phyloP scores from a whole-genome alignment of 1,284 basidiomycete genomes.

The Lignosus rhinocerotis region DNA sequence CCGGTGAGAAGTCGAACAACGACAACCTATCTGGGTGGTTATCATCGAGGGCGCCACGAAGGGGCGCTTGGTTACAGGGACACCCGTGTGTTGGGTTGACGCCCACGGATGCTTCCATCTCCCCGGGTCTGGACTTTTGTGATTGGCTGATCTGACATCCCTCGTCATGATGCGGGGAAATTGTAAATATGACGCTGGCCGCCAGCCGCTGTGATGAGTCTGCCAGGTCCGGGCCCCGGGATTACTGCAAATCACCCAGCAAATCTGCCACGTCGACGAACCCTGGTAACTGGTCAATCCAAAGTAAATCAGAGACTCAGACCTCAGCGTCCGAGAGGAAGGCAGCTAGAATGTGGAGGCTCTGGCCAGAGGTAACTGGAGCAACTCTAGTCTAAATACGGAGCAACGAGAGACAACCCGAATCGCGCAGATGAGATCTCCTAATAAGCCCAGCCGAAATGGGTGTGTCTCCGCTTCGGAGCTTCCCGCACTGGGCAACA shows the following conservation, averaged over 20 bases:
- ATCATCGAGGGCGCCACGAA: background rate
- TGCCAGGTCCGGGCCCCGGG: too few species aligned
- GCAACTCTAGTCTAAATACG: too few species aligned
- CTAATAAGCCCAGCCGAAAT: conserved; percentile 5
- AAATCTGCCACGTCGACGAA: too few species aligned
- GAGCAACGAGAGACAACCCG: too few species aligned
- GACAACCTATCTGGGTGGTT: background rate
- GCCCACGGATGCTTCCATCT: background rate
- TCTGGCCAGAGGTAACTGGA: background rate
- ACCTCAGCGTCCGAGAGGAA: background rate
- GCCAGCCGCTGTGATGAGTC: too few species aligned
- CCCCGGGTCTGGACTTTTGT: conserved; percentile 7
- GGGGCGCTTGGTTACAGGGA: background rate
- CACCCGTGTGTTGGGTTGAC: background rate
- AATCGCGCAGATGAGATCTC: conserved; percentile 16
- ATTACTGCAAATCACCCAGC: too few species aligned
- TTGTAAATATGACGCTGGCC: background rate
- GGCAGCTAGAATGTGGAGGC: background rate
- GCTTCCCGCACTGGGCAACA: background rate
- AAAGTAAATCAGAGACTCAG: too few species aligned
- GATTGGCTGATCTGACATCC: conserved; percentile 14
- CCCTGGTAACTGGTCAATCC: background rate
- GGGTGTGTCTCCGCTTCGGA: conserved; percentile 7
- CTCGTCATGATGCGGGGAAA: conserved; percentile 27
- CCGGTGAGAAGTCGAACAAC: background rate